Base-by-base conservation (phyloP, 2,329 filamentous ascomycete species). In the Pseudogymnoascus sp. region DNA sequence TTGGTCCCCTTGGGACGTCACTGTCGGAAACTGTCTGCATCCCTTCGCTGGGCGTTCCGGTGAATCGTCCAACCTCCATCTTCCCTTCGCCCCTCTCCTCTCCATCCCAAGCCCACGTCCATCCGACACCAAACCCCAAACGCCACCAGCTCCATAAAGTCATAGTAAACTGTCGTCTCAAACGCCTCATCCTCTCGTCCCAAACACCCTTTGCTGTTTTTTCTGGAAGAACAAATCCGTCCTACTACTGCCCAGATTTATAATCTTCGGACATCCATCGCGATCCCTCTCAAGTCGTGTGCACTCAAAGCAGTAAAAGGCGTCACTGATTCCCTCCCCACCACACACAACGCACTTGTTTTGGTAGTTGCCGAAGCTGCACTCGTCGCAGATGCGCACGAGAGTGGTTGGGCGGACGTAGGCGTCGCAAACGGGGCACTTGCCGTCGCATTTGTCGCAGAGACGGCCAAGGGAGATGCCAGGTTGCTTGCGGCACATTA, bases 331-430 rank as follows among this genome's bases (percentile, higher is more conserved):
- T 30, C 94, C 94, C 78, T 97, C 94, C 69, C 94, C 94, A 74
- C 94, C 94, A 76, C 94, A 99, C 43, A 99, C 94, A 68, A 99
- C 91, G 74, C 94, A 99, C 77, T 99, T 99, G 80, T 99, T 99
- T 79, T 97, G 94, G 80, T 97, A 99, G 82, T 99, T 99, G 72
- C 94, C 94, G 75, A 99, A 99, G 74, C 90, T 92, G 82, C 94
- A 99, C 78, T 99, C 94, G 80, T 99, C 94, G 81, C 94, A 99
- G 79, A 99, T 97, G 71, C 93, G 91, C 64, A 96, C 94, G 62
- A 97, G 87, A 7, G 94, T 97, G 28, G 94, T 99, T 11, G 94
- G 94, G 14, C 94, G 92, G 66, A 99, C 94, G 83, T 99, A 99
- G 64, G 90, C 96, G 75, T 99, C 94, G 85, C 94, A 99, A 64